phyloP scores from a whole-genome alignment of 441 rosid species.

The Pelargonium citronellum region DNA sequence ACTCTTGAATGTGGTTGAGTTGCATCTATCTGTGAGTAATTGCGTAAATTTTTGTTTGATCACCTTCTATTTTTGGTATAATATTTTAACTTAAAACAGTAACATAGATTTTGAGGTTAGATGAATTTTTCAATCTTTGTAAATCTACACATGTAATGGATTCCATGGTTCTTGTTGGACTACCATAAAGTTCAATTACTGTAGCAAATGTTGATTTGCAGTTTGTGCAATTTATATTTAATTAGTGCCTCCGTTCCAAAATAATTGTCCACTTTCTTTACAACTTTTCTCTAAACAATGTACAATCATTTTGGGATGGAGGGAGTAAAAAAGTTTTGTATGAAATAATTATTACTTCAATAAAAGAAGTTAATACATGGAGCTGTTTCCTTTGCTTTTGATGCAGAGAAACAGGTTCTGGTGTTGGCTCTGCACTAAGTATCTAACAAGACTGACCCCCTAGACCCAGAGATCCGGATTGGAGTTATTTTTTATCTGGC shows the following conservation, averaged over 20 bases:
- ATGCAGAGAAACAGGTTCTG: slow-evolving; percentile 59
- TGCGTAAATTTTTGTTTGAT: not conserved
- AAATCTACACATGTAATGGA: not conserved
- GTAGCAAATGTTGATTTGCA: slow-evolving; percentile 10
- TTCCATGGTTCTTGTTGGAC: slow-evolving; percentile 8
- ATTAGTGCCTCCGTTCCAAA: too few species aligned
- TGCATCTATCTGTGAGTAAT: slow-evolving; percentile 1
- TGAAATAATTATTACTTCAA: not conserved
- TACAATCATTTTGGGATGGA: not conserved
- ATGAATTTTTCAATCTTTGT: slow-evolving; percentile 1
- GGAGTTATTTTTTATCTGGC: slow-evolving; percentile 47
- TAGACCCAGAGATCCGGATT: slow-evolving; percentile 40
- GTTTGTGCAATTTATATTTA: not conserved
- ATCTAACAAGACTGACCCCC: slow-evolving; percentile 46
- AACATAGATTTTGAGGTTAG: slow-evolving; percentile 13
- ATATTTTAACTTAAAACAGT: not conserved
- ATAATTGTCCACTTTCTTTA: too few species aligned
- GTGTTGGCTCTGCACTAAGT: slow-evolving; percentile 56
- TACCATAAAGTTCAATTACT: slow-evolving; percentile 9
- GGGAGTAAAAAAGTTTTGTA: not conserved
- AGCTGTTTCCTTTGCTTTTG: slow-evolving; percentile 51
- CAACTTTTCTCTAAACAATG: too few species aligned
- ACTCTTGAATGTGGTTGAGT: slow-evolving; percentile 1
- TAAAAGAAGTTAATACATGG: slow-evolving; percentile 35
- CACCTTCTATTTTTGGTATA: not conserved